Evolutionary conservation across 2,329 filamentous ascomycete species (phyloP), one percentile per base, ranked within the genome.

Genomic region (Pseudopithomyces chartarum): DNA sequence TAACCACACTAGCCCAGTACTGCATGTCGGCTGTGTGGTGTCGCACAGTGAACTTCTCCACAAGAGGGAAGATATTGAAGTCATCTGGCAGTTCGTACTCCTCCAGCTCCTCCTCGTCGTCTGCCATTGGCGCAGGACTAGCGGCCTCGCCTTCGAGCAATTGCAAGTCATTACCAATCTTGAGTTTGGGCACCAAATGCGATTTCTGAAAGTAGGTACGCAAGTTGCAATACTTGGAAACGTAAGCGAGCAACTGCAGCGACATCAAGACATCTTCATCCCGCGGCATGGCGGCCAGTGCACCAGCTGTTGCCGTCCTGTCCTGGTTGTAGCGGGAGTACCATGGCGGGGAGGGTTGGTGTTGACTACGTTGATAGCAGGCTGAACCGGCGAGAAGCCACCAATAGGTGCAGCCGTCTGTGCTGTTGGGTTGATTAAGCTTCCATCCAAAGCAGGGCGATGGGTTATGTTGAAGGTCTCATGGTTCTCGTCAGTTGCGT

Each of bases 261-360:
- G 95, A 97, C 94, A 99, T 97, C 61, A 99, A 82, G 2, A 99
- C 95, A 69, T 99, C 95, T 76, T 99, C 95, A 68, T 99, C 95
- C 49, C 95, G 87, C 10, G 95, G 95, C 90, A 98, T 96, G 11
- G 92, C 90, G 26, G 93, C 91, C 32, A 97, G 81, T 66, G 96
- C 88, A 64, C 89, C 88, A 15, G 81, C 77, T 40, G 90, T 86
- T 12, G 67, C 71, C 51, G 89, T 87, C 36, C 90, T 88, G 66
- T 96, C 90, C 49, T 92, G 85, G 23, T 93, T 84, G 70, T 94
- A 95, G 55, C 90, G 86, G 39, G 92, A 89, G 56, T 95, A 89
- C 58, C 86, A 90, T 17, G 89, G 85, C n/a, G 86, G 85, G n/a
- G 91, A 57, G 92, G 90, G 48, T 90, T 85, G n/a, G 87, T 84